A percentile compares a stretch with the other conserved stretches of the same genome.
Evolutionary conservation across 495 filamentous ascomycete genomes (phyloP).

Genomic region (Bacidia gigantensis): DNA sequence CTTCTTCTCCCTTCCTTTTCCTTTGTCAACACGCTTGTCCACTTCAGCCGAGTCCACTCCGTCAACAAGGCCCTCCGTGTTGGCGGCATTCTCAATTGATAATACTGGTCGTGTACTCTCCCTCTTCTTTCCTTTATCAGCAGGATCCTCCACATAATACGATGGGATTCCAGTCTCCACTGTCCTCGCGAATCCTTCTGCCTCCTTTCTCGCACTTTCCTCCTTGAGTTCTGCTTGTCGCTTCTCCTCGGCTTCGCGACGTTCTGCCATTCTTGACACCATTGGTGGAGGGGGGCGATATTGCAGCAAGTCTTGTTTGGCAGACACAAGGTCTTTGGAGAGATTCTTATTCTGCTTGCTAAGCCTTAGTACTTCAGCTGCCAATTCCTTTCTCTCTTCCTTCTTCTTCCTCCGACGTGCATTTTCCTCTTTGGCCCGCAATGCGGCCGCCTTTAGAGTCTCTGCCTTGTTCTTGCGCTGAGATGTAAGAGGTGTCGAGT

Average conservation of each 20-base stretch:
- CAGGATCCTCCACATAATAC: not conserved
- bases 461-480: not conserved
- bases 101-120: slow-evolving; percentile 29
- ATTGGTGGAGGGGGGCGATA: too few relatives aligned
- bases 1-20: slow-evolving; percentile 18
- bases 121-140: not conserved
- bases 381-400: not conserved
- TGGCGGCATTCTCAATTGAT: too few relatives aligned
- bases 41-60: too few relatives aligned
- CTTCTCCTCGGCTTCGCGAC: not conserved
- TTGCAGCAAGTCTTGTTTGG: too few relatives aligned
- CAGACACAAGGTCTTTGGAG: not conserved
- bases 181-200: not conserved
- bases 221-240: not conserved
- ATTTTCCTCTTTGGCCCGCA: not conserved
- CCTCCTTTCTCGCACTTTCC: not conserved
- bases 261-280: not conserved
- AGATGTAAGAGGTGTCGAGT: not conserved
- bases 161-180: not conserved
- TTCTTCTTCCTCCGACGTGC: not conserved
- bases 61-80: too few relatives aligned
- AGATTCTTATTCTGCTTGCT: not conserved
- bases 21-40: not conserved
- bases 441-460: not conserved
- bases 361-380: not conserved